Conservation (phyloP, 305 asterid species). For the Nicotiana rustica region DNA sequence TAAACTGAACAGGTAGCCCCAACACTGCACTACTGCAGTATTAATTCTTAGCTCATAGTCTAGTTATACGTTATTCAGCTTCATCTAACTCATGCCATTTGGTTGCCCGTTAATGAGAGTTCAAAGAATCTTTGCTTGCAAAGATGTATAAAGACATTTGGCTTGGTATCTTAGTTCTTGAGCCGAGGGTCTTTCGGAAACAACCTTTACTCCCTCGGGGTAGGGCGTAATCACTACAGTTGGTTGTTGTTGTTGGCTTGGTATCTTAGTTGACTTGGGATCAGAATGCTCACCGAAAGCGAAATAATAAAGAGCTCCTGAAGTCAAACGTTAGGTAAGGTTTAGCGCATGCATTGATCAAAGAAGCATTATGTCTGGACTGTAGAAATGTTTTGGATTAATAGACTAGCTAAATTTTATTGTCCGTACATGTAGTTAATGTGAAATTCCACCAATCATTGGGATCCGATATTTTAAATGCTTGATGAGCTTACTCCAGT, state of each 20-base stretch:
- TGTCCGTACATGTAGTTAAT: background rate
- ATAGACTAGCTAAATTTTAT: background rate
- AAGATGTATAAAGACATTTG: background rate
- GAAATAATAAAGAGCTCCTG: conserved; percentile 25
- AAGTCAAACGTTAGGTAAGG: background rate
- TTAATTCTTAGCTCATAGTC: conserved; percentile 9
- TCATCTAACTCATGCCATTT: background rate
- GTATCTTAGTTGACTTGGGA: conserved; percentile 13
- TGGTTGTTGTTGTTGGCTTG: background rate
- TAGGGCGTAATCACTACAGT: too few species aligned
- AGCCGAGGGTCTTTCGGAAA: too few species aligned
- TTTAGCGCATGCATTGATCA: background rate
- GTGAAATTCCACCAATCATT: background rate
- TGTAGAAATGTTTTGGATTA: conserved; percentile 15
- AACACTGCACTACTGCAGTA: conserved; percentile 4
- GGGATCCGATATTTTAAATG: background rate
- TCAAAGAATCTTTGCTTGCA: background rate
- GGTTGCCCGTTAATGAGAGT: background rate
- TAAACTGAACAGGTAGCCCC: background rate
- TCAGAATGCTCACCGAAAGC: background rate
- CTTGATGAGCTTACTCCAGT: conserved; percentile 19
- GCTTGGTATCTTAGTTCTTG: background rate
- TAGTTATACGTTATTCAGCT: conserved; percentile 14
- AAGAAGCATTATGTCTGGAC: conserved; percentile 8
- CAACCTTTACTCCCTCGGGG: too few species aligned